These are phyloP conservation scores for Straminergon stramineum DNA, from an alignment of 225 moss, liverwort and hornwort species.

Conservation along the genomic window DNA sequence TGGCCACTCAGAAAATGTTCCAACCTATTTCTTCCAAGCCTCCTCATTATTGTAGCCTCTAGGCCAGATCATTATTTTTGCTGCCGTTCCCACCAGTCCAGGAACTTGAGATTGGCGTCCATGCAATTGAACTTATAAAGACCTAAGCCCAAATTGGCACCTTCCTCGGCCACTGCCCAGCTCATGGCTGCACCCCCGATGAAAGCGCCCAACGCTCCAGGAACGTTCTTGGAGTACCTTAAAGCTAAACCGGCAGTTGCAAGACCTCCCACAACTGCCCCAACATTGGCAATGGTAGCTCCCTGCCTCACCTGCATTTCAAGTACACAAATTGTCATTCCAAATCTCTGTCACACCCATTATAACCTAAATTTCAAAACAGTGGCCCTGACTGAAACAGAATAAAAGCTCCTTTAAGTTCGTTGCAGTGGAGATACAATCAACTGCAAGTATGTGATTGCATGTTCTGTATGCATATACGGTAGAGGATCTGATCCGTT, in stretches of 20 bases:
- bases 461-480: not conserved
- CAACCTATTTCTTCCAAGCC: not conserved
- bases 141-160: slow-evolving; percentile 69
- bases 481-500: not conserved
- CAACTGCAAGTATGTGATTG: not conserved
- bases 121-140: slow-evolving; percentile 77
- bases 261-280: slow-evolving; percentile 64
- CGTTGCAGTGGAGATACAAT: not conserved
- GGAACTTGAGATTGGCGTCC: slow-evolving; percentile 72
- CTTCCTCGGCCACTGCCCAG: slow-evolving; percentile 85
- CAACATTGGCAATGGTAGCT: slow-evolving; percentile 55
- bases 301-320: slow-evolving; percentile 66
- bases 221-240: slow-evolving; percentile 54
- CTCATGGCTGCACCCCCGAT: slow-evolving; percentile 51
- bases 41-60: not conserved
- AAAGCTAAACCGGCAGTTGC: slow-evolving; percentile 46
- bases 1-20: not conserved
- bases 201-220: slow-evolving; percentile 44
- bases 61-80: not conserved
- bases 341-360: not conserved
- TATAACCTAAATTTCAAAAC: not conserved
- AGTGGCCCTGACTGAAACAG: not conserved
- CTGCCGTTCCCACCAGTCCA: slow-evolving; percentile 85
- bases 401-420: not conserved
- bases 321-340: not conserved